Percentiles rank a stretch among this genome's conserved stretches.
Conservation (phyloP, 495 filamentous ascomycete species). For the Cercophora scortea region DNA sequence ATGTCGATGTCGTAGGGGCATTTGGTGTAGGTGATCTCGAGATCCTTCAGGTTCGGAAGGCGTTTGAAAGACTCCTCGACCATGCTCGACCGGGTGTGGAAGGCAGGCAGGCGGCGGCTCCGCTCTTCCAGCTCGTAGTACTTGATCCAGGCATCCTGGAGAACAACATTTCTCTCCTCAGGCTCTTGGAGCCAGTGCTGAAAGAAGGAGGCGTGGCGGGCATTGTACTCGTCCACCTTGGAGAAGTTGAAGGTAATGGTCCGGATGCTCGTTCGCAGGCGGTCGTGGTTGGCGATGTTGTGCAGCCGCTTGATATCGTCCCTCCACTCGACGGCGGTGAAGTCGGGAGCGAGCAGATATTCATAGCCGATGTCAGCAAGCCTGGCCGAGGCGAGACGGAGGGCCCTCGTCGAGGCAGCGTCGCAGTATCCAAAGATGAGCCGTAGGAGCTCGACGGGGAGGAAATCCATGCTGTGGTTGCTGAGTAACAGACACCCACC, state of each 20-base stretch:
- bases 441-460: slow-evolving; percentile 40
- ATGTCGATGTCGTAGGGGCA: slow-evolving; percentile 31
- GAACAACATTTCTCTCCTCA: slow-evolving; percentile 26
- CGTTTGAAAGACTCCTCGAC: slow-evolving; percentile 34
- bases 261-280: slow-evolving; percentile 31
- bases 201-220: slow-evolving; percentile 29
- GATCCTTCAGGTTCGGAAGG: slow-evolving; percentile 33
- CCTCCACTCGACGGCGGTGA: slow-evolving; percentile 37
- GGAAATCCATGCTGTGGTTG: slow-evolving; percentile 20
- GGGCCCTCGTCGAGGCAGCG: slow-evolving; percentile 24
- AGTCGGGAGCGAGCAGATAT: slow-evolving; percentile 30
- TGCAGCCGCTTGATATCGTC: slow-evolving; percentile 38
- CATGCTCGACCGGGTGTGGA: slow-evolving; percentile 29
- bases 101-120: slow-evolving; percentile 25
- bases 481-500: background rate
- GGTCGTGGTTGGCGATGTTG: slow-evolving; percentile 34
- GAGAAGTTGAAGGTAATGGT: slow-evolving; percentile 39
- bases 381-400: slow-evolving; percentile 29
- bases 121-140: slow-evolving; percentile 32
- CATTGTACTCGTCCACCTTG: slow-evolving; percentile 33
- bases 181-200: slow-evolving; percentile 36
- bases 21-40: slow-evolving; percentile 37
- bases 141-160: slow-evolving; percentile 28
- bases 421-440: slow-evolving; percentile 41
- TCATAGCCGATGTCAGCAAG: slow-evolving; percentile 39